phyloP scores from a whole-genome alignment of 2,329 filamentous ascomycete species.

The Ophiocordyceps sinensis region DNA sequence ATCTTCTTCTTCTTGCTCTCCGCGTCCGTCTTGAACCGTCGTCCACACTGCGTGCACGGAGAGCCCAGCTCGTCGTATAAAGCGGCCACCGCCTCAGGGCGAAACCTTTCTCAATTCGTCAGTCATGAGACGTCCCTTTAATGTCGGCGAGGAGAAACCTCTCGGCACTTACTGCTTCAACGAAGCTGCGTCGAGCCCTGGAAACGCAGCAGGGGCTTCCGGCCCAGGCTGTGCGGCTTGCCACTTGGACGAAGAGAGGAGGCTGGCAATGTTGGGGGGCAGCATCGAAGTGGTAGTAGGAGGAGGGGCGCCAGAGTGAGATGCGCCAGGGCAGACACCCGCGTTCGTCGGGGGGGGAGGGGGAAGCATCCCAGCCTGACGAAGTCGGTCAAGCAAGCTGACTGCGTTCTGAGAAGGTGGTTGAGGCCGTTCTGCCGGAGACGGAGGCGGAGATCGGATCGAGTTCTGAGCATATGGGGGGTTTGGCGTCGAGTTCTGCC shows the following conservation, averaged over 20 bases:
- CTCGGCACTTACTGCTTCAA: slow-evolving; percentile 50
- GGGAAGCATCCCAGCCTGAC: slow-evolving; percentile 52
- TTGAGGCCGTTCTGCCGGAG: slow-evolving; percentile 21
- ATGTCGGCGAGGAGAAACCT: too few species aligned
- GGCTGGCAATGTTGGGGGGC: slow-evolving; percentile 20
- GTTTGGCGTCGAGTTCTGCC: slow-evolving; percentile 30
- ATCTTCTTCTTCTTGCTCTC: slow-evolving; percentile 77
- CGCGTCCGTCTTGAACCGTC: slow-evolving; percentile 65
- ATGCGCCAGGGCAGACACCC: slow-evolving; percentile 18
- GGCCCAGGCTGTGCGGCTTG: slow-evolving; percentile 4
- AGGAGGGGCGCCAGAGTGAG: slow-evolving; percentile 7
- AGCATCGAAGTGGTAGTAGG: slow-evolving; percentile 14
- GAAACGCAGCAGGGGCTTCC: slow-evolving; percentile 6
- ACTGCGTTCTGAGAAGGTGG: slow-evolving; percentile 29
- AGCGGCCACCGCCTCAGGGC: slow-evolving; percentile 55
- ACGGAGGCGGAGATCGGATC: slow-evolving; percentile 35
- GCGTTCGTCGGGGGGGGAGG: slow-evolving; percentile 24
- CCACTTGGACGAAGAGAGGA: slow-evolving; percentile 18
- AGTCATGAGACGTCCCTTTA: neutral
- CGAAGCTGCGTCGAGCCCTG: slow-evolving; percentile 49
- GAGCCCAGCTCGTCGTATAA: slow-evolving; percentile 75
- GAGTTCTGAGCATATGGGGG: slow-evolving; percentile 20
- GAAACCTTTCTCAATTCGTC: slow-evolving; percentile 38
- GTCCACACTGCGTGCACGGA: slow-evolving; percentile 81
- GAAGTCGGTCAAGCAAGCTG: slow-evolving; percentile 51